Percentiles rank a stretch among this genome's conserved stretches.
These are phyloP conservation scores for Quercus tomentella DNA, from an alignment of 331 rosid genomes.

Conservation along the genomic window DNA sequence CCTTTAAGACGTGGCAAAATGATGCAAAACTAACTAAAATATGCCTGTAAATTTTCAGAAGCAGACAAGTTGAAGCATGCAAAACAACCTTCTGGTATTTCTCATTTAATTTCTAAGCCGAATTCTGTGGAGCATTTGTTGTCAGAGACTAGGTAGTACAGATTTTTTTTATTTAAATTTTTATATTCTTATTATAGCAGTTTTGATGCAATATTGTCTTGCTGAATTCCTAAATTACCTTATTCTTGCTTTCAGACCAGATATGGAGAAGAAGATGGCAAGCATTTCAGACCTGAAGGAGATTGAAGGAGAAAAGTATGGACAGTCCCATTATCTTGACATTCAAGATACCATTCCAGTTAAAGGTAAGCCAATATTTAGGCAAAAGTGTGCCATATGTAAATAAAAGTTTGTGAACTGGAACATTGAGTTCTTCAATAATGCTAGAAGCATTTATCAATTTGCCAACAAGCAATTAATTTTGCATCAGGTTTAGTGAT, in stretches of 20 bases:
- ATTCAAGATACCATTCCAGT: conserved; percentile 34
- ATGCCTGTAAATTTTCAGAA: conserved; percentile 35
- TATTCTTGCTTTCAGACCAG: conserved; percentile 29
- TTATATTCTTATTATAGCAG: conserved; percentile 8
- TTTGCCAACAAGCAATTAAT: not conserved
- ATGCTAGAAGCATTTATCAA: not conserved
- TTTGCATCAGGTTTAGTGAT: not conserved
- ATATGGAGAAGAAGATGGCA: conserved; percentile 36
- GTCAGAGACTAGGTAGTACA: conserved; percentile 40
- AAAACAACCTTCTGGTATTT: conserved; percentile 23
- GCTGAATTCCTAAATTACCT: conserved; percentile 15
- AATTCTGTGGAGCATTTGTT: conserved; percentile 28
- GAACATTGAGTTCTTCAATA: not conserved
- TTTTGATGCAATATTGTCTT: conserved; percentile 6
- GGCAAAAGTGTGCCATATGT: not conserved
- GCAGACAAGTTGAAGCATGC: conserved; percentile 28
- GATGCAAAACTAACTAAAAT: conserved; percentile 6
- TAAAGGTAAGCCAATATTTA: conserved; percentile 40
- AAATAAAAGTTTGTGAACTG: not conserved
- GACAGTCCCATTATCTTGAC: conserved; percentile 26
- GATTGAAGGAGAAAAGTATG: conserved; percentile 24
- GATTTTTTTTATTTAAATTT: not conserved
- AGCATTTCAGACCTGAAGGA: conserved; percentile 23
- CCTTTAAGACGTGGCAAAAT: not conserved
- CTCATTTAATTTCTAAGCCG: conserved; percentile 15